phyloP scores from a whole-genome alignment of 2,329 filamentous ascomycete species.

The Xylaria sp. region DNA sequence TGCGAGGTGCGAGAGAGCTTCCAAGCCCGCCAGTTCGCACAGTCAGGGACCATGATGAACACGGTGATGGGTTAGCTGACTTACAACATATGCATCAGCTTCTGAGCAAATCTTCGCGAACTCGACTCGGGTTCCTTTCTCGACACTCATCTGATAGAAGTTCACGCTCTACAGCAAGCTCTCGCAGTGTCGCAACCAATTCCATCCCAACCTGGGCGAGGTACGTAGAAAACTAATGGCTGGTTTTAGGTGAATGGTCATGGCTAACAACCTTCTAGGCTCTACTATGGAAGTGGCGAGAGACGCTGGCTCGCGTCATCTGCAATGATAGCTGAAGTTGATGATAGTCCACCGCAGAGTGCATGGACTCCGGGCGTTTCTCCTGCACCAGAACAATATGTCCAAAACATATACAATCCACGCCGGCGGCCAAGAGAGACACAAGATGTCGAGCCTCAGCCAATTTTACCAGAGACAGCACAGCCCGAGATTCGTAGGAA shows the following conservation, averaged over 20 bases:
- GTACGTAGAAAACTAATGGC: conserved; percentile 47
- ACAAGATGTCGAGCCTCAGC: conserved; percentile 46
- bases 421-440: conserved; percentile 47
- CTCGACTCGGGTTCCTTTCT: conserved; percentile 62
- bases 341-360: conserved; percentile 59
- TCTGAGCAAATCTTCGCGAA: conserved; percentile 60
- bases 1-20: conserved; percentile 52
- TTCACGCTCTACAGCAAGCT: conserved; percentile 63
- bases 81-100: conserved; percentile 63
- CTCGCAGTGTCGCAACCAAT: conserved; percentile 57
- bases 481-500: conserved; percentile 44
- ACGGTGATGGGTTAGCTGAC: conserved; percentile 71
- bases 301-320: conserved; percentile 61
- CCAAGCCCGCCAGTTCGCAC: conserved; percentile 53
- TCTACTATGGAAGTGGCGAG: conserved; percentile 78
- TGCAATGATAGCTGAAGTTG: conserved; percentile 59
- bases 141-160: conserved; percentile 62
- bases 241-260: not conserved
- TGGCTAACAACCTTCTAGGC: conserved; percentile 51
- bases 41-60: conserved; percentile 69
- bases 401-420: conserved; percentile 48
- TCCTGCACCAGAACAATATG: conserved; percentile 60
- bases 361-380: conserved; percentile 58
- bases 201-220: conserved; percentile 65
- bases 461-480: conserved; percentile 58